Conservation (phyloP, 2,329 filamentous ascomycete species). For the Alternaria novae-zelandiae region DNA sequence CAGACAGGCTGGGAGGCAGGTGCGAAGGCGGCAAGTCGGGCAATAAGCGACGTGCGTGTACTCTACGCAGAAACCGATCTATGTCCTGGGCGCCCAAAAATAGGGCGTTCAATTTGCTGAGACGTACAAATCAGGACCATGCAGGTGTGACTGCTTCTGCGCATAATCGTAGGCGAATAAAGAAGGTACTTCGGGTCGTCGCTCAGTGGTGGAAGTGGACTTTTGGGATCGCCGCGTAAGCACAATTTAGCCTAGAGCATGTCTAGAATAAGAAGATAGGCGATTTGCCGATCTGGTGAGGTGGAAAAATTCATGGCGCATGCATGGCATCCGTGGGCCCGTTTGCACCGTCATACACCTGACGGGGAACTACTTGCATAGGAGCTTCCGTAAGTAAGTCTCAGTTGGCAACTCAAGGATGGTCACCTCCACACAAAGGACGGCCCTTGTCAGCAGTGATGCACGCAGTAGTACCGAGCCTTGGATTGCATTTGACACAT, state of each 20-base stretch:
- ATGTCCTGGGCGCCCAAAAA: slow-evolving; percentile 25
- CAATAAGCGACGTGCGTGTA: slow-evolving; percentile 21
- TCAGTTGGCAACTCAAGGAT: slow-evolving; percentile 1
- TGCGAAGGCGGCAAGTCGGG: slow-evolving; percentile 25
- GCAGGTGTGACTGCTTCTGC: slow-evolving; percentile 26
- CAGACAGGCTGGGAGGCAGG: slow-evolving; percentile 16
- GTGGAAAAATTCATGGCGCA: slow-evolving; percentile 15
- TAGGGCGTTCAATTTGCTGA: slow-evolving; percentile 26
- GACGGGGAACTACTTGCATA: slow-evolving; percentile 14
- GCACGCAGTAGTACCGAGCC: slow-evolving; percentile 15
- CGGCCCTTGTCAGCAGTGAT: slow-evolving; percentile 15
- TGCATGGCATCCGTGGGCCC: slow-evolving; percentile 16
- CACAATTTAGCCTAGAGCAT: slow-evolving; percentile 20
- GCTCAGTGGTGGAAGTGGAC: slow-evolving; percentile 16
- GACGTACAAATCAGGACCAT: slow-evolving; percentile 17
- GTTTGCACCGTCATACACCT: slow-evolving; percentile 24
- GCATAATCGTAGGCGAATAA: slow-evolving; percentile 17
- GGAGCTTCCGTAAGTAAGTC: slow-evolving; percentile 2
- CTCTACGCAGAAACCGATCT: slow-evolving; percentile 25
- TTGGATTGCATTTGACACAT: slow-evolving; percentile 22
- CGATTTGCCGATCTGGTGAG: slow-evolving; percentile 22
- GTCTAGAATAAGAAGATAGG: slow-evolving; percentile 15
- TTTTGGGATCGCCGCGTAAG: slow-evolving; percentile 23
- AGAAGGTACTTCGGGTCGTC: slow-evolving; percentile 16
- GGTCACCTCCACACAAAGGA: slow-evolving; percentile 1